Evolutionary conservation across 1,284 basidiomycete genomes (phyloP).

Genomic region (Boletus semigastroideus): DNA sequence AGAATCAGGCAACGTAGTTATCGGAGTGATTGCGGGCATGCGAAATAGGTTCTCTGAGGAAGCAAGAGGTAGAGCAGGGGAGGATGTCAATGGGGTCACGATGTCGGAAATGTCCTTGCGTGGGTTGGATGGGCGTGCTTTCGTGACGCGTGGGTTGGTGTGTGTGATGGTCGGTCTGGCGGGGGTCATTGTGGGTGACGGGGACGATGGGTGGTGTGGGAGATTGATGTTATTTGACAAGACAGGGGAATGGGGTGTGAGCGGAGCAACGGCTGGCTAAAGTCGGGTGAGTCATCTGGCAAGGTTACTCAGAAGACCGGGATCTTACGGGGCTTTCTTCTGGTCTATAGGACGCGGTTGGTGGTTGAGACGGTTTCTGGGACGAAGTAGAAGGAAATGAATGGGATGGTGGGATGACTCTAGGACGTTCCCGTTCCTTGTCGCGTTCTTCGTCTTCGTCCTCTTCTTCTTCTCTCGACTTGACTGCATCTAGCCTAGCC

Average conservation of each 20-base stretch:
- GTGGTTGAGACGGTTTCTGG: constrained; percentile 20
- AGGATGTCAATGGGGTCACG: constrained; percentile 4
- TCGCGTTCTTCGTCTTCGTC: constrained; percentile 73
- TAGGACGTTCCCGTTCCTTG: constrained; percentile 39
- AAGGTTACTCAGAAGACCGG: neutral
- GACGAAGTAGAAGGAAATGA: constrained; percentile 22
- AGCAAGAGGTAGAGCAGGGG: constrained; percentile 19
- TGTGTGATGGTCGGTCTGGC: constrained; percentile 23
- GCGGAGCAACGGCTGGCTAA: constrained; percentile 16
- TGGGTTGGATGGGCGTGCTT: constrained; percentile 20
- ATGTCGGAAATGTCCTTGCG: constrained; percentile 31
- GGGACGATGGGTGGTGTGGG: constrained; percentile 27
- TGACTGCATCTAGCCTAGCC: constrained; percentile 68
- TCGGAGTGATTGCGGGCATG: constrained; percentile 15
- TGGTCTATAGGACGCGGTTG: constrained; percentile 18
- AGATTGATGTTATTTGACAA: constrained; percentile 20
- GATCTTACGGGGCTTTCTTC: constrained; percentile 23
- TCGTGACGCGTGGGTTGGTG: constrained; percentile 27
- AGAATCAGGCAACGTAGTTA: constrained; percentile 24
- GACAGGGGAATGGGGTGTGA: constrained; percentile 33
- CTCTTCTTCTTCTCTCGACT: constrained; percentile 69
- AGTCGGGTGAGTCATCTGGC: constrained; percentile 4
- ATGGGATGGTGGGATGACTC: constrained; percentile 17
- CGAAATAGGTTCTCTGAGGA: constrained; percentile 32
- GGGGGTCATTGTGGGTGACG: constrained; percentile 36